phyloP scores from a whole-genome alignment of 148 eudicot species.

The Agrostemma githago region DNA sequence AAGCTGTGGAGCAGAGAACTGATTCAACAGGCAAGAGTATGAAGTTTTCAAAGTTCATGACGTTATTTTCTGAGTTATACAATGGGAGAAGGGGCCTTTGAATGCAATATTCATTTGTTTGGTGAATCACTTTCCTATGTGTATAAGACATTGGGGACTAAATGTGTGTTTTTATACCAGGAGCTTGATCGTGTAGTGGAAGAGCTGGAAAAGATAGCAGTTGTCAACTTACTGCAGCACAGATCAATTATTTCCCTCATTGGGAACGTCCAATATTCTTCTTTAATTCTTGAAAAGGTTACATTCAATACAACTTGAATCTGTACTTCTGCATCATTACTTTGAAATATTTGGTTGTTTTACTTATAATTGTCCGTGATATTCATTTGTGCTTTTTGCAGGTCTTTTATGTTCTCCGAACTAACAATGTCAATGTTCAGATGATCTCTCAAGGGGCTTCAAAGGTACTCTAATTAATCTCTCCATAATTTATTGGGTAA shows the following conservation, averaged over 20 bases:
- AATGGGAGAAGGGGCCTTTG: not conserved
- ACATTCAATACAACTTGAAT: not conserved
- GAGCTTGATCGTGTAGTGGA: conserved; percentile 85
- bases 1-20: conserved; percentile 98
- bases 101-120: not conserved
- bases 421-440: conserved; percentile 77
- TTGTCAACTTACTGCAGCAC: conserved; percentile 71
- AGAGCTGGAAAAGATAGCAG: conserved; percentile 87
- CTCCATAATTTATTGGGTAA: not conserved
- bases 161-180: conserved; percentile 29
- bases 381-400: conserved; percentile 26
- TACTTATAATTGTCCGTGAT: not conserved
- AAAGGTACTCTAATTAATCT: conserved; percentile 38
- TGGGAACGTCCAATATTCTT: conserved; percentile 89
- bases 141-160: not conserved
- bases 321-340: not conserved
- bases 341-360: not conserved
- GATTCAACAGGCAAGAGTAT: conserved; percentile 94
- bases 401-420: conserved; percentile 74
- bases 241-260: conserved; percentile 90
- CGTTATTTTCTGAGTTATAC: conserved; percentile 4
- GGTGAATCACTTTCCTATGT: not conserved
- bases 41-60: conserved; percentile 18
- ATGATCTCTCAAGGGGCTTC: conserved; percentile 99
- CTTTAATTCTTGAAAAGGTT: conserved; percentile 84